Conservation (phyloP, 805 yeast genomes). For the Wickerhamomyces mucosus region DNA sequence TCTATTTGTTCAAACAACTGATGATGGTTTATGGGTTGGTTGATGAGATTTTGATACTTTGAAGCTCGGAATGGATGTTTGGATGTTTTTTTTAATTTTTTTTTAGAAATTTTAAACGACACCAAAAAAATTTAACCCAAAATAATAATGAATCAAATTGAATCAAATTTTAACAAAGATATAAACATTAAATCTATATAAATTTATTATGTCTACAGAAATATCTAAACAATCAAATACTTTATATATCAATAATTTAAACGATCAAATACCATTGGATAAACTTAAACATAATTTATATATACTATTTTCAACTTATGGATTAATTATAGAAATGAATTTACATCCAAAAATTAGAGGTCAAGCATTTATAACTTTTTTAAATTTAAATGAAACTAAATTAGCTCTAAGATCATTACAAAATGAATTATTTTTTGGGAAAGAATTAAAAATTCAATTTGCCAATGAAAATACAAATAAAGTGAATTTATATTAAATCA, state of each 20-base stretch:
- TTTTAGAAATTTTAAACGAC: too few species aligned
- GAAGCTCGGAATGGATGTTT: too few species aligned
- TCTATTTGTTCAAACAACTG: too few species aligned
- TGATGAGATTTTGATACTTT: too few species aligned
- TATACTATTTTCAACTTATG: slow-evolving; percentile 50
- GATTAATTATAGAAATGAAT: slow-evolving; percentile 50
- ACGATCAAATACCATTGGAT: slow-evolving; percentile 39
- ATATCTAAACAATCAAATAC: slow-evolving; percentile 28
- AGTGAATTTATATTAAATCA: too few species aligned
- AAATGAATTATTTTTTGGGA: slow-evolving; percentile 42
- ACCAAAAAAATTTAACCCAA: too few species aligned
- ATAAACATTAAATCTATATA: neutral
- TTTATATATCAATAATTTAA: slow-evolving; percentile 48
- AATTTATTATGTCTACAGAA: neutral
- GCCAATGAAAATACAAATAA: too few species aligned
- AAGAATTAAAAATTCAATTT: slow-evolving; percentile 35
- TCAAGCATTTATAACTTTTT: slow-evolving; percentile 55
- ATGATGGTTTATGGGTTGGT: too few species aligned
- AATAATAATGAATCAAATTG: neutral
- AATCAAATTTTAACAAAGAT: neutral
- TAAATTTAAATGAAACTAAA: slow-evolving; percentile 39
- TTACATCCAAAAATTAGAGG: slow-evolving; percentile 42
- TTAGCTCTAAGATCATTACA: slow-evolving; percentile 40
- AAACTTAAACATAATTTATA: slow-evolving; percentile 45
- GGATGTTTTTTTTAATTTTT: too few species aligned